phyloP scores from a whole-genome alignment of 805 yeast genomes.

The Saccharomyces mikatae region DNA sequence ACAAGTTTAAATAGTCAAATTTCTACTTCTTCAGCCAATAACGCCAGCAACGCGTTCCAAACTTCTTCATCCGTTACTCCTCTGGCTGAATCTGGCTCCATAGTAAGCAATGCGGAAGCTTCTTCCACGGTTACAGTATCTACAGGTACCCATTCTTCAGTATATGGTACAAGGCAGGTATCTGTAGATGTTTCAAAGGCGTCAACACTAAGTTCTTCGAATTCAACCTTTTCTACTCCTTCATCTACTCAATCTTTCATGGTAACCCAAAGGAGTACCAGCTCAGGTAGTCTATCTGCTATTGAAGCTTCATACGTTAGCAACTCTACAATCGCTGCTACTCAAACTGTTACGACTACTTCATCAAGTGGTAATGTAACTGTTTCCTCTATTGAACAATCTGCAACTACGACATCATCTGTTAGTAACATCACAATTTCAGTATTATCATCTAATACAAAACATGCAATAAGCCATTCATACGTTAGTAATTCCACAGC shows the following conservation, averaged over 20 bases:
- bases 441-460: not conserved
- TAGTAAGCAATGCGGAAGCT: not conserved
- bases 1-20: not conserved
- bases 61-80: not conserved
- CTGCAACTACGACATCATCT: not conserved
- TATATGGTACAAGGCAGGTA: not conserved
- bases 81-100: not conserved
- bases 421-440: not conserved
- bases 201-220: slow-evolving; percentile 1
- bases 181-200: not conserved
- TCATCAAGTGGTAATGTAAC: not conserved
- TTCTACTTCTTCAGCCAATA: not conserved
- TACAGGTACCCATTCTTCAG: not conserved
- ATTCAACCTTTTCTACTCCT: not conserved
- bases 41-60: not conserved
- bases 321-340: not conserved
- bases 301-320: not conserved
- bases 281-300: not conserved
- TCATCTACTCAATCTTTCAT: not conserved
- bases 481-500: not conserved
- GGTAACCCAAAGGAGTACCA: not conserved
- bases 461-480: not conserved
- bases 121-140: slow-evolving; percentile 4
- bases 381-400: not conserved
- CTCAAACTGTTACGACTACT: not conserved